Conservation (phyloP, 805 yeast genomes). For the Suhomyces faveliae region DNA sequence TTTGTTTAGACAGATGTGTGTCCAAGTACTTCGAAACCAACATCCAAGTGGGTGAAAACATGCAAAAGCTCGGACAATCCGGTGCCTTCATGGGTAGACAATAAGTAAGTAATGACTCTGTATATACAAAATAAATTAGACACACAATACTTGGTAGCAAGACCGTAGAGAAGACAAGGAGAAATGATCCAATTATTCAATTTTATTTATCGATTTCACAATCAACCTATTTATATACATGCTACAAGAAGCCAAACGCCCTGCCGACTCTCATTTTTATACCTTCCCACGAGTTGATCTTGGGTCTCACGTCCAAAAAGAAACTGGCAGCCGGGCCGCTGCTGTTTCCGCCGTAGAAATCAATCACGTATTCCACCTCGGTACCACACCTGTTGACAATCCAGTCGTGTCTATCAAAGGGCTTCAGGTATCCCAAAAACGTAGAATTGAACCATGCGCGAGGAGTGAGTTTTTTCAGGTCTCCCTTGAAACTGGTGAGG, state of each 20-base stretch:
- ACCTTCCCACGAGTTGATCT: constrained; percentile 80
- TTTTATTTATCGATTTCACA: too few relatives aligned
- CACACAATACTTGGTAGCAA: too few relatives aligned
- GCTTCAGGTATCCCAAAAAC: constrained; percentile 67
- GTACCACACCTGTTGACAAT: constrained; percentile 79
- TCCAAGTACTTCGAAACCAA: constrained; percentile 92
- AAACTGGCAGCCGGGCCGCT: constrained; percentile 50
- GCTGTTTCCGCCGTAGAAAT: constrained; percentile 58
- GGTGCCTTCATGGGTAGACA: constrained; percentile 48
- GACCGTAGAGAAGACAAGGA: too few relatives aligned
- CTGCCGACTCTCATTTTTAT: constrained; percentile 61
- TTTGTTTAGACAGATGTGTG: constrained; percentile 94
- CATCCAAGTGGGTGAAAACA: constrained; percentile 85
- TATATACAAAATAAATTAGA: neutral
- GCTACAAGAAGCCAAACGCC: constrained; percentile 49
- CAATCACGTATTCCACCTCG: constrained; percentile 86
- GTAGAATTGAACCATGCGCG: constrained; percentile 70
- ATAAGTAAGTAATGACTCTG: constrained; percentile 10
- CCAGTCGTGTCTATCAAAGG: constrained; percentile 98
- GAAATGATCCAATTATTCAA: too few relatives aligned
- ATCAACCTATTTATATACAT: too few relatives aligned
- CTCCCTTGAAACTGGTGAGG: constrained; percentile 85
- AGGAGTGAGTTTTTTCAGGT: constrained; percentile 81
- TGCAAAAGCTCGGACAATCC: constrained; percentile 48
- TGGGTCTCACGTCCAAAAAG: constrained; percentile 89